Conservation (phyloP, 75 land plant species). For the Cryptomeria japonica region DNA sequence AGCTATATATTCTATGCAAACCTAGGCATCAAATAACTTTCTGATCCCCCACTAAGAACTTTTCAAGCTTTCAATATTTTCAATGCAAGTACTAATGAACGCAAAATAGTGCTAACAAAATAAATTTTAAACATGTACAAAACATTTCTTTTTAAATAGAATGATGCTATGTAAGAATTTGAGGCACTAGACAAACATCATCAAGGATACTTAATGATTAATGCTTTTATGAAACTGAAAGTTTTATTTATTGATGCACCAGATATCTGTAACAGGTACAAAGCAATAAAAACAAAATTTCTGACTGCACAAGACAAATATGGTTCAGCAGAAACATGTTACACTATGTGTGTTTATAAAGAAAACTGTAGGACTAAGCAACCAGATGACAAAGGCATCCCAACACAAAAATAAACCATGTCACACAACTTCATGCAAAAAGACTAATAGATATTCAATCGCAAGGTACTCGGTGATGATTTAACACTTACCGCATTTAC, state of each 20-base stretch:
- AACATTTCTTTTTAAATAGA: background rate
- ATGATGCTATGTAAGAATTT: background rate
- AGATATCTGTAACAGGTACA: background rate
- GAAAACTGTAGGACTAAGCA: background rate
- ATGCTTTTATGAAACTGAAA: background rate
- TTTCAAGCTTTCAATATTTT: background rate
- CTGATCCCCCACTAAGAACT: background rate
- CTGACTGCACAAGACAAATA: background rate
- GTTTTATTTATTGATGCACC: background rate
- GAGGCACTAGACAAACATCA: background rate
- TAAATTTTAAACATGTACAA: background rate
- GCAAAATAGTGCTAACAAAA: background rate
- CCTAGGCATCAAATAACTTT: background rate
- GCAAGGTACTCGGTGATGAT: background rate
- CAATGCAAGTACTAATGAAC: background rate
- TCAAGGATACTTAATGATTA: background rate
- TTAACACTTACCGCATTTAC: constrained; percentile 73
- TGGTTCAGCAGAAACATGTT: background rate
- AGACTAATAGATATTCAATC: background rate
- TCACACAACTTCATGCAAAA: background rate
- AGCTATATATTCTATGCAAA: background rate
- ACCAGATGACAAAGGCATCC: background rate
- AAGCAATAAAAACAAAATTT: background rate
- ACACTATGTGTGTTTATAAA: background rate
- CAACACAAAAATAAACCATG: background rate